Evolutionary conservation across 164 flowering plant species (phyloP).

Genomic region (Cinnamomum chago): DNA sequence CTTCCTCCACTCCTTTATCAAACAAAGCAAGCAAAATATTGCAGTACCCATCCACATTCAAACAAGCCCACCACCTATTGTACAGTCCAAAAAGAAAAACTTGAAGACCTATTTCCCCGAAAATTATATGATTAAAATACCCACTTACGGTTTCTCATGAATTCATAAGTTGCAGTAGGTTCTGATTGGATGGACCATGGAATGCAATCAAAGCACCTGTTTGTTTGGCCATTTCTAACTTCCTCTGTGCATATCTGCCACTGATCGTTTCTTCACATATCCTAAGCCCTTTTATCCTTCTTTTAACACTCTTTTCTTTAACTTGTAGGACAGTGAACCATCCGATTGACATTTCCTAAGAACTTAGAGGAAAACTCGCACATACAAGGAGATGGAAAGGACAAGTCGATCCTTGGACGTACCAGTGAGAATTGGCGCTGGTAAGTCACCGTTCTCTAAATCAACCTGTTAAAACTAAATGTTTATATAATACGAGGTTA

Average conservation of each 20-base stretch:
- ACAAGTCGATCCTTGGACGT: too few species aligned
- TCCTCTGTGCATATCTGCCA: constrained; percentile 19
- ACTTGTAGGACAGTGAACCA: too few species aligned
- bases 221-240: constrained; percentile 14
- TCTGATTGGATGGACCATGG: constrained; percentile 9
- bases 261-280: constrained; percentile 8
- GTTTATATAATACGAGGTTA: too few species aligned
- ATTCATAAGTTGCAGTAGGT: constrained; percentile 29
- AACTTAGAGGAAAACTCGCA: too few species aligned
- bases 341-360: too few species aligned
- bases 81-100: neutral
- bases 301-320: too few species aligned
- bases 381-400: too few species aligned
- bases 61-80: constrained; percentile 46
- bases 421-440: too few species aligned
- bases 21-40: constrained; percentile 44
- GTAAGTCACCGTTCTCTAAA: too few species aligned
- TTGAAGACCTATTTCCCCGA: neutral
- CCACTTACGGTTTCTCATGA: constrained; percentile 38
- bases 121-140: neutral
- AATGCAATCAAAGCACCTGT: constrained; percentile 23
- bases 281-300: too few species aligned
- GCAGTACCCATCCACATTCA: constrained; percentile 53
- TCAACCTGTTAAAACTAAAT: too few species aligned
- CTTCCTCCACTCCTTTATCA: constrained; percentile 56